Percentiles rank a stretch among this genome's conserved stretches.
Conservation (phyloP, 768 basidiomycete genomes). For the Plicaturopsis crispa region DNA sequence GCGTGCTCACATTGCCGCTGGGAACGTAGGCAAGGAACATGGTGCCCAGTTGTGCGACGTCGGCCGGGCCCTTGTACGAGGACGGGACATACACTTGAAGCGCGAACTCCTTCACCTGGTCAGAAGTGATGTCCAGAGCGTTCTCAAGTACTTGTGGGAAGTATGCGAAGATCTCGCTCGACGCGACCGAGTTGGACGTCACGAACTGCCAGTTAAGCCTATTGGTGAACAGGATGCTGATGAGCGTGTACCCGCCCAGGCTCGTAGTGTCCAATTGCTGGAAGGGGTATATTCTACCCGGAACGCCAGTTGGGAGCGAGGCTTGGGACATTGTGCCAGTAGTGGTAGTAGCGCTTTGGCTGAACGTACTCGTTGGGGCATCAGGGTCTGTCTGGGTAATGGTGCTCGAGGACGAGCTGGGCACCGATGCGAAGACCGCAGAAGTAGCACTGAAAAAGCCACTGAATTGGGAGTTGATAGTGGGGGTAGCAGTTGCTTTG, state of each 20-base stretch:
- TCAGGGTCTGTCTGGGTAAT: too few relatives aligned
- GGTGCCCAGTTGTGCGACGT: slow-evolving; percentile 51
- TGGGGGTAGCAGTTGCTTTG: too few relatives aligned
- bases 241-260: slow-evolving; percentile 34
- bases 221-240: slow-evolving; percentile 54
- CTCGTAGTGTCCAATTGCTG: slow-evolving; percentile 14
- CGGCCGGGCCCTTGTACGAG: slow-evolving; percentile 39
- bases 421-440: too few relatives aligned
- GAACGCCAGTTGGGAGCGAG: slow-evolving; percentile 51
- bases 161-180: slow-evolving; percentile 73
- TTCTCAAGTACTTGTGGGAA: slow-evolving; percentile 39
- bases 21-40: slow-evolving; percentile 72
- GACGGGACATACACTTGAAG: slow-evolving; percentile 65
- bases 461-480: too few relatives aligned
- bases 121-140: slow-evolving; percentile 25
- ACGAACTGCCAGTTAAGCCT: slow-evolving; percentile 68
- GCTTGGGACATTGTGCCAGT: too few relatives aligned
- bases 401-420: too few relatives aligned
- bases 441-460: too few relatives aligned
- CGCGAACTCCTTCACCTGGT: slow-evolving; percentile 40
- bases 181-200: slow-evolving; percentile 42
- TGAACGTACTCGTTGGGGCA: too few relatives aligned
- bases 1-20: slow-evolving; percentile 37
- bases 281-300: slow-evolving; percentile 50
- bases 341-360: too few relatives aligned